Evolutionary conservation across 495 filamentous ascomycete species (phyloP), one percentile per base, ranked within the genome.

Genomic region (Diplogelasinospora grovesii): DNA sequence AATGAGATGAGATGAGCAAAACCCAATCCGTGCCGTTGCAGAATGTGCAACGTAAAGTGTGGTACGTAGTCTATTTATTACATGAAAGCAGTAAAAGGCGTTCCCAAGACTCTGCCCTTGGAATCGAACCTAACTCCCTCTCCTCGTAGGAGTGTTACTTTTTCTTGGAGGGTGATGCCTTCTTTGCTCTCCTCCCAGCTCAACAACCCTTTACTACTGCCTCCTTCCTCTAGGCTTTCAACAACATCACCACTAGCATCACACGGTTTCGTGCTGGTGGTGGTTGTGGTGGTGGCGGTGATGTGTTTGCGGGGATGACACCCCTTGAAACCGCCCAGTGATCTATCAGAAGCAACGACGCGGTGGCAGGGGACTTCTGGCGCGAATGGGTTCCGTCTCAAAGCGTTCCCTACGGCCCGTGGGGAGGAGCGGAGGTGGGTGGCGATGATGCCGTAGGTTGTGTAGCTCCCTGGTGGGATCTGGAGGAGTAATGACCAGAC

Each of bases 331-430:
- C 72, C 72, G 29, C 72, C 72, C 4, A 76, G 59, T 0, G 54
- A 27, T n/a, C 65, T 56, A 18, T 54, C 58, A 8, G 64, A 66
- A 7, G 73, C 54, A 18, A 75, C 55, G 46, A 73, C 60, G 39
- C 75, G 57, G 62, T 78, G 66, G 55, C 69, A 69, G 16, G 71
- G 66, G 20, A 85, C 81, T 23, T 69, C 64, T 0, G 82, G 82
- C 25, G 82, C 82, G 48, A 77, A 85, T 0, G 81, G 82, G 46
- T 85, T 86, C 11, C 66, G 71, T 15, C 85, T 72, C 54, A 86
- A 74, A 0, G 86, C 86, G 43, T 81, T 85, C 8, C 87, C 87
- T 2, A 94, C 81, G 2, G 87, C 87, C 1, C 87, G 71, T 19
- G 87, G 81, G 8, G 82, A 86, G 3, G 82, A 84, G 10, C 63